phyloP scores from a whole-genome alignment of 2,329 filamentous ascomycete genomes.

The Boeremia lycopersici region DNA sequence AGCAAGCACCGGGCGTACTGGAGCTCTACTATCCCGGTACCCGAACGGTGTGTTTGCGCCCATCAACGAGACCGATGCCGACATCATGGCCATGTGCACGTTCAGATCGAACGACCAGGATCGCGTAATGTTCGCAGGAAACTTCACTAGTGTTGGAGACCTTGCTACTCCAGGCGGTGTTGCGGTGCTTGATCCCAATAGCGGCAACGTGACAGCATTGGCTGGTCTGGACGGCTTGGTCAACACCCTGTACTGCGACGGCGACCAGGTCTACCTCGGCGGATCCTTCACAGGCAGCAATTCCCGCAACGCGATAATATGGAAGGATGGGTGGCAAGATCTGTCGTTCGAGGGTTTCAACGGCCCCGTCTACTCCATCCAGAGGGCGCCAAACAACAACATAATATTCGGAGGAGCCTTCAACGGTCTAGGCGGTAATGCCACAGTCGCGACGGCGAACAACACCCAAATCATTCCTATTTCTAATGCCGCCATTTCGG shows the following conservation, averaged over 20 bases:
- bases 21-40: slow-evolving; percentile 78
- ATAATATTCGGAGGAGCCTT: slow-evolving; percentile 93
- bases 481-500: slow-evolving; percentile 74
- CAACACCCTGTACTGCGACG: slow-evolving; percentile 82
- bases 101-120: slow-evolving; percentile 71
- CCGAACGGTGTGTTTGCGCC: slow-evolving; percentile 84
- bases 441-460: slow-evolving; percentile 68
- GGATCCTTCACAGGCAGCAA: slow-evolving; percentile 81
- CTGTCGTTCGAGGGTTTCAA: slow-evolving; percentile 95
- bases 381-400: slow-evolving; percentile 77
- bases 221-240: slow-evolving; percentile 84
- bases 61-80: slow-evolving; percentile 77
- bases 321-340: slow-evolving; percentile 74
- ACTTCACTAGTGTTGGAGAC: slow-evolving; percentile 89
- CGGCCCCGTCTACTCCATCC: slow-evolving; percentile 85
- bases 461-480: slow-evolving; percentile 85
- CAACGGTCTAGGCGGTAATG: slow-evolving; percentile 85
- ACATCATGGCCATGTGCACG: slow-evolving; percentile 87
- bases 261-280: slow-evolving; percentile 85
- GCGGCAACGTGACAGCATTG: slow-evolving; percentile 72
- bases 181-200: slow-evolving; percentile 79
- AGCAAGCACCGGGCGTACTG: slow-evolving; percentile 70
- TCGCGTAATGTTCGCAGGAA: slow-evolving; percentile 87
- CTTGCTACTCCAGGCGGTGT: slow-evolving; percentile 76
- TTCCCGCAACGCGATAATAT: slow-evolving; percentile 88